Evolutionary conservation across 805 yeast species (phyloP), one percentile per base, ranked within the genome.

Genomic region (Candida berthetii): DNA sequence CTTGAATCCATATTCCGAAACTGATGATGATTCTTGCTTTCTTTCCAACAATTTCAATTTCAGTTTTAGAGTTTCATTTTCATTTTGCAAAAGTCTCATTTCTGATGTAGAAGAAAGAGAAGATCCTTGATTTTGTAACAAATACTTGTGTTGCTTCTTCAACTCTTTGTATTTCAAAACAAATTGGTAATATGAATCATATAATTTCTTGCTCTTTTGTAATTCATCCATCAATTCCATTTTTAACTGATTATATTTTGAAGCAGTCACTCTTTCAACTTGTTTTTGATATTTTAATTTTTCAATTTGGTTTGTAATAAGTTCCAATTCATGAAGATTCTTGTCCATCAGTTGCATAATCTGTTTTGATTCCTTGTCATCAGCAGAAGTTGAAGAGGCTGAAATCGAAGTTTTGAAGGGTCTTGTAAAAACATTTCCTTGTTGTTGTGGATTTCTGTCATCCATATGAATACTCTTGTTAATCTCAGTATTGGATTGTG

Each of bases 111-210:
- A 22, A 22, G 8, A 7, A 8, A 8, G 8, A 22, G 24, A 22
- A 7, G 24, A 8, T 22, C n/a, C n/a, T 13, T 27, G 29, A 27
- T 27, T 34, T 34, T 34, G 27, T 19, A 34, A 34, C 9, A 19
- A n/a, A 22, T 14, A 13, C 16, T 34, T 29, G 17, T 29, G 15
- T 16, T 20, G 27, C 16, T 35, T 14, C 20, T 54, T 57, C 33
- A 60, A 45, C 2, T 49, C 55, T 36, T 55, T 62, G 45, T 65
- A 60, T 43, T 58, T 64, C 15, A 48, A 45, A 28, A 55, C 58
- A 25, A 62, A 56, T 24, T 52, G 48, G 39, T 55, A 60, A 37
- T 58, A 64, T 11, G 65, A 60, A 41, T 66, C 69, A 41, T 57
- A 64, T 4, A 64, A 39, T 41, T 51, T 50, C 40, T 63, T 60